Base-by-base conservation (phyloP, 2,329 filamentous ascomycete species). In the Sarocladium strictum region DNA sequence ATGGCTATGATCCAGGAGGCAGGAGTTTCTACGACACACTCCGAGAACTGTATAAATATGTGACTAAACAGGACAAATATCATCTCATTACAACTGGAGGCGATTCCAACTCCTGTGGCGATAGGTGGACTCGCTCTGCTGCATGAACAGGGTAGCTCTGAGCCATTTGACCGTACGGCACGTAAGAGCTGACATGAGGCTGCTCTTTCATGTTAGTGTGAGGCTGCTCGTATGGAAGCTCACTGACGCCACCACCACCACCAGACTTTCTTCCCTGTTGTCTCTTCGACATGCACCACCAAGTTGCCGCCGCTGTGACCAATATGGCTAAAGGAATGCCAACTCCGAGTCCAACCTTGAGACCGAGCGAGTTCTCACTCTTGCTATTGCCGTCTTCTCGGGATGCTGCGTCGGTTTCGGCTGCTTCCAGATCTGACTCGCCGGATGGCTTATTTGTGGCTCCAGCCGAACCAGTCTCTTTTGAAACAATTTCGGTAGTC, bases 271-370 rank as follows among this genome's bases (percentile, higher is more conserved):
- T 11, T 4, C 15, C 17, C 26, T 27, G 27, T 6, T 49, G 23
- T 32, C 43, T 23, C 24, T 32, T 49, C 26, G 43, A 49, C 3
- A 17, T 17, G 43, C 27, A 49, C 40, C 40, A 45, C 43, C 43
- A 49, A 10, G 43, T 49, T 11, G 26, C 24, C 24, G 29, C n/a
- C 11, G 43, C 43, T 17, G 43, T 49, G 26, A 49, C n/a, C 23
- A 32, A 7, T 7, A 49, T 32, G 3, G 43, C 43, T 24, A 49
- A 14, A 32, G 43, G 43, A 29, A 49, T 49, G 19, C 43, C 43
- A 32, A 49, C 43, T n/a, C 43, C 43, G 24, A 49, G 43, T 27
- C 43, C 43, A 3, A 49, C 43, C 29, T 49, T 49, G 24, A 49
- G 26, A 12, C 43, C 43, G 3, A 49, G 23, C 15, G 43, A 29